A percentile compares a stretch with the other conserved stretches of the same genome.
phyloP scores from a whole-genome alignment of 164 flowering plant genomes.

The Piper betle region DNA sequence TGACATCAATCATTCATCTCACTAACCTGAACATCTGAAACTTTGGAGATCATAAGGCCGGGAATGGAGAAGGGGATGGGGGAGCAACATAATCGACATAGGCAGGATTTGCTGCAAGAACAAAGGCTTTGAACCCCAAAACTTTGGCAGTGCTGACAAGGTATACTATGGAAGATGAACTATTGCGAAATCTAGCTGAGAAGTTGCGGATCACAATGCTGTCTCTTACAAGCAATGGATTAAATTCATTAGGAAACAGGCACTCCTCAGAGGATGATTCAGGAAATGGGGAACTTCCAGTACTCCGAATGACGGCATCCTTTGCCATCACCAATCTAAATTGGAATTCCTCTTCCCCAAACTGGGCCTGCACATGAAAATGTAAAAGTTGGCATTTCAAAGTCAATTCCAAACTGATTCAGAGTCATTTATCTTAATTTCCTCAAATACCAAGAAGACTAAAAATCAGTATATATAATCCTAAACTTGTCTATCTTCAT shows the following conservation, averaged over 20 bases:
- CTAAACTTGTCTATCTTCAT: too few relatives aligned
- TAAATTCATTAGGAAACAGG: conserved; percentile 68
- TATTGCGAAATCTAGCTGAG: conserved; percentile 63
- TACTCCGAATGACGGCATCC: conserved; percentile 45
- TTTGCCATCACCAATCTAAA: conserved; percentile 63
- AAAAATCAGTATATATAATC: too few relatives aligned
- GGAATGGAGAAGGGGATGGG: conserved; percentile 66
- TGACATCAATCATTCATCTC: neutral
- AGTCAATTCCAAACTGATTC: conserved; percentile 25
- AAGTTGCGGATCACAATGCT: conserved; percentile 72
- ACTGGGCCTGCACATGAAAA: conserved; percentile 45
- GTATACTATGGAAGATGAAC: conserved; percentile 43
- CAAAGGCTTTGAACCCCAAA: conserved; percentile 56
- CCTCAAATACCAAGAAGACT: too few relatives aligned
- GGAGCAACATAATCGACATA: conserved; percentile 68
- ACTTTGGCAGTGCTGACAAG: conserved; percentile 44
- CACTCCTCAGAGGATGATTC: conserved; percentile 67
- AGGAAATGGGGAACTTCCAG: conserved; percentile 42
- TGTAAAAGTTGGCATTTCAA: conserved; percentile 16
- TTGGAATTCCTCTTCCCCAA: conserved; percentile 28
- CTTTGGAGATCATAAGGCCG: conserved; percentile 67
- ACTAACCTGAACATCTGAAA: conserved; percentile 46
- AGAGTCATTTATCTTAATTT: too few relatives aligned
- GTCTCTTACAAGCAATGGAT: conserved; percentile 39
- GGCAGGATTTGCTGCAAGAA: conserved; percentile 55